Conservation (phyloP, 257 asterid genomes). For the Solanum piurae region DNA sequence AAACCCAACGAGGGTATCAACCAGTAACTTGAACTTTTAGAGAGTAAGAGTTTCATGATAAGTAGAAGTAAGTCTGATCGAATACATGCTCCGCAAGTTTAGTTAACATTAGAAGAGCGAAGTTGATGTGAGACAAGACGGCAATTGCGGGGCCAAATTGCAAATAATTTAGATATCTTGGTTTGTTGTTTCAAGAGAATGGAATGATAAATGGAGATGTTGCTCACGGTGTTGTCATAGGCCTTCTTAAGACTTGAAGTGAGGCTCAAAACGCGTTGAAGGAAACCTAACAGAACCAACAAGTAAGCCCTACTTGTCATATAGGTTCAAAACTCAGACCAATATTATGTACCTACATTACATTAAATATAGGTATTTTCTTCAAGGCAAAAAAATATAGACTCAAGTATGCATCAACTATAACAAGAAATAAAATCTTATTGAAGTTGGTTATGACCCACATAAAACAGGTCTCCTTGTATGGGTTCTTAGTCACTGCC, state of each 20-base stretch:
- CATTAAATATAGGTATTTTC: not conserved
- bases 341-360: not conserved
- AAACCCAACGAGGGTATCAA: not conserved
- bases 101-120: not conserved
- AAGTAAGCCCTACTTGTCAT: not conserved
- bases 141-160: not conserved
- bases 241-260: not conserved
- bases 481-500: not conserved
- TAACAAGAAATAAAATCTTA: not conserved
- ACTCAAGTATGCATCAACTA: not conserved
- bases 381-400: not conserved
- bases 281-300: not conserved
- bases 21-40: not conserved
- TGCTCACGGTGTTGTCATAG: not conserved
- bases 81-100: not conserved
- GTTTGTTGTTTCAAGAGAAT: not conserved
- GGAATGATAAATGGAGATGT: not conserved
- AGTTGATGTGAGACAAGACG: not conserved
- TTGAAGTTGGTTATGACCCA: not conserved
- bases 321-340: not conserved
- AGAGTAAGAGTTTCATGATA: no score
- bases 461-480: not conserved
- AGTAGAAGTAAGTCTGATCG: no score
- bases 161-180: not conserved
- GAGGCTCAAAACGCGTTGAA: not conserved